Evolutionary conservation across 2,329 filamentous ascomycete species (phyloP), one percentile per base, ranked within the genome.

Genomic region (Didymella pinodella): DNA sequence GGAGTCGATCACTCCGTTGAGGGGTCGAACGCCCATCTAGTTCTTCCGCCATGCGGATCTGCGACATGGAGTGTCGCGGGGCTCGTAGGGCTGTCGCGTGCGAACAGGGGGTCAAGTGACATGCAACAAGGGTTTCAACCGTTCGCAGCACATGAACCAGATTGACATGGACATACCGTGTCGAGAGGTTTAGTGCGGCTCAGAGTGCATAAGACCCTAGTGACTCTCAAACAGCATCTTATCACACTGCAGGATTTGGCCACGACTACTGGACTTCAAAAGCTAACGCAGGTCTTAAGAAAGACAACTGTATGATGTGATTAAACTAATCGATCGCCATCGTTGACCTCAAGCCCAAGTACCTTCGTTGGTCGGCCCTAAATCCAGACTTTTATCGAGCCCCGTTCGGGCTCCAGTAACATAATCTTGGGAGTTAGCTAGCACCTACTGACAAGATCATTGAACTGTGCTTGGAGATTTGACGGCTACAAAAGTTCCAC

Each of bases 41-140:
- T 12, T 6, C 26, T 20, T 18, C 38, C 29, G 32, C 29, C 25
- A 46, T 12, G 5, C 7, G 2, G 38, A 41, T 54, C 49, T 54
- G 55, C 32, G 2, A 49, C 55, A 14, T 34, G 29, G 2, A 26
- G n/a, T 26, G 55, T 49, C 26, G 22, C 45, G 18, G 45, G 25
- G 4, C 0, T 16, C 14, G 40, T 49, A 58, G 38, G 45, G 28
- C 44, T 52, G 48, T 41, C 32, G 47, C 47, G 32, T n/a, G 34
- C n/a, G 28, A 22, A 41, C 48, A 50, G 11, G 26, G 26, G 48
- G 16, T 1, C 3, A 18, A 18, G 7, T 28, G 41, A 45, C 16
- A 29, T 8, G 29, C 25, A 11, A 31, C 36, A 22, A 22, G 36
- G 36, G 36, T 40, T 20, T 40, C 36, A n/a, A 36, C 2, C 32